Base-by-base conservation (phyloP, 805 yeast genomes). In the Maudiozyma pseudohumilis region DNA sequence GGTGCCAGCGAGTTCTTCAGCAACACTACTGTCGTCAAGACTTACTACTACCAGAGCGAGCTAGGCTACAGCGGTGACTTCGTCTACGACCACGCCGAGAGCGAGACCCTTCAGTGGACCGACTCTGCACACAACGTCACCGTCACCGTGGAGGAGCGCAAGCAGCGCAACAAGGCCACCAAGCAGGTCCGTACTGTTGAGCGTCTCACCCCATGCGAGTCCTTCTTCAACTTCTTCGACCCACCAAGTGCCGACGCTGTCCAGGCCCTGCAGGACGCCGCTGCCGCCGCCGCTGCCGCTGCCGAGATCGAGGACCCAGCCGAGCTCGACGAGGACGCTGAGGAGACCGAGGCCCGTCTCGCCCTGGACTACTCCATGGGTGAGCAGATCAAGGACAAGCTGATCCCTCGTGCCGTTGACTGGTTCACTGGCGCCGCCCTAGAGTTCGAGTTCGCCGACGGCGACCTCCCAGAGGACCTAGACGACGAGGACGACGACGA, bases 371-470 rank as follows among this genome's bases (percentile, higher is more conserved):
- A 92, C 67, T 92, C 87, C 56, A 70, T 92, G 45, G 98, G 97
- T 45, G 98, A 92, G 64, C 88, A 88, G 55, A 75, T 92, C 60
- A 92, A 92, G 69, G 97, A 92, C 62, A 83, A 92, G 62, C 73
- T 92, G 57, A 80, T 92, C 45, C 96, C 97, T 45, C 78, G 96
- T 58, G 97, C 97, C 36, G 74, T 92, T 53, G 97, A 89, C 61
- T 92, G 98, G 97, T 92, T 87, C 62, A 89, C 98, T 8, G 98
- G 98, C 34, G 86, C 86, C 47, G 98, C 98, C 18, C 72, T 89
- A 41, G 94, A 83, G 40, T 83, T 74, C 56, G 80, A 74, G 47
- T 75, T 68, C 34, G 68, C 64, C 43, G 72, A 72, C 24, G 84
- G 71, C 13, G 79, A 73, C 11, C 86, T 71, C 8, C 84, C 73